Evolutionary conservation across 2,329 filamentous ascomycete genomes (phyloP), one percentile per base, ranked within the genome.

Genomic region (Ramichloridium luteum): DNA sequence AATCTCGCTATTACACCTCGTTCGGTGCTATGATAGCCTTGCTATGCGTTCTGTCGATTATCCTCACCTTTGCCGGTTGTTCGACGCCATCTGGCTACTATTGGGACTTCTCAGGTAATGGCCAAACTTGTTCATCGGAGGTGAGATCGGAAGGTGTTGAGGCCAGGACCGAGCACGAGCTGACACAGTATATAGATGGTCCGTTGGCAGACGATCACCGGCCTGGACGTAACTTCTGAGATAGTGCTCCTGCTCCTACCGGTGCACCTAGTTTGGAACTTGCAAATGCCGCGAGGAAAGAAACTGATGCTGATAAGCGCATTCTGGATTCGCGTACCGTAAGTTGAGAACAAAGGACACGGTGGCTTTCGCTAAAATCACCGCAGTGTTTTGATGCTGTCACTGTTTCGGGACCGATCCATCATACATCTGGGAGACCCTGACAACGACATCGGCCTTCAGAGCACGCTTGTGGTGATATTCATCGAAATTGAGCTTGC

Each of bases 141-240:
- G 49, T 51, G 32, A 23, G 38, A 26, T 9, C n/a, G 12, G 14
- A 13, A 16, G 23, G 5, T 8, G 8, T n/a, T 23, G 8, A 8
- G n/a, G 8, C 20, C 20, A 23, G 8, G 20, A n/a, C n/a, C n/a
- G 12, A 28, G 13, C 14, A 13, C 9, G 30, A 20, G 16, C 33
- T 39, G 17, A 42, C 20, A 8, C 26, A 10, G n/a, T 31, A 23
- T 15, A 17, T 30, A 53, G 50, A 34, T 27, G 32, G 27, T 34
- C 10, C 46, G 54, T 27, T 61, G 53, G 59, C 51, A 55, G 40
- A 40, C 50, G 3, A 50, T 61, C 33, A 57, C 57, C 6, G 54
- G 44, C 1, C 48, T 62, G 16, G 59, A 64, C 37, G 43, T 59
- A 25, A 34, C 51, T 5, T 58, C 53, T 8, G 56, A 58, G 36